Evolutionary conservation across 2,329 filamentous ascomycete genomes (phyloP), one percentile per base, ranked within the genome.

Genomic region (Diaporthe amygdali): DNA sequence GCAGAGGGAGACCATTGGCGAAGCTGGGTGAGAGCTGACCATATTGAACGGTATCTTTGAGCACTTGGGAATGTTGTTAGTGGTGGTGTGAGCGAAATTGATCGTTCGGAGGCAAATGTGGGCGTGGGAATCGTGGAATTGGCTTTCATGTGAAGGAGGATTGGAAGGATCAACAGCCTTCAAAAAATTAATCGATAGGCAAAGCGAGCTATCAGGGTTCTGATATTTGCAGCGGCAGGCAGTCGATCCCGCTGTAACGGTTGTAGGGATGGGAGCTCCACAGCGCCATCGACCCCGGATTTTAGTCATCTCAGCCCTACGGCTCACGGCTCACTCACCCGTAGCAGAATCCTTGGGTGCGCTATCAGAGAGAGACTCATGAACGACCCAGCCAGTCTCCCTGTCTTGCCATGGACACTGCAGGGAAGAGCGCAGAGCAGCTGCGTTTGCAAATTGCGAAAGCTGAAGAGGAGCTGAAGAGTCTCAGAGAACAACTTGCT

Each of bases 391-490:
- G 14, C n/a, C 14, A n/a, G 8, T n/a, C 17, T 68, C 1, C 12
- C 27, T 46, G 14, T 20, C 22, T 51, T 63, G 7, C 22, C 27
- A 86, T 86, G 84, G 80, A 84, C 2, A 34, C 68, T 32, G 64
- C 70, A 2, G 32, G 73, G 74, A 72, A 74, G 83, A 71, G 81
- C 20, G 59, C 74, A 12, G 68, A 85, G 22, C 76, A 78, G 30
- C 77, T 91, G n/a, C 81, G 82, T 49, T 74, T 76, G 51, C 84
- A 87, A 72, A 88, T 91, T 69, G 77, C 78, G 6, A 79, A 78
- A 32, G 82, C 84, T 0, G 87, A 91, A 73, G 78, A 79, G 2
- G 83, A 89, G 47, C 81, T 91, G 1, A 78, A 78, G 8, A 78
- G 77, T 2, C 77, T 90, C 22, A 85, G 81, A 72, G 76, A 79